Evolutionary conservation across 768 basidiomycete species (phyloP), one percentile per base, ranked within the genome.

Genomic region (Macrolepiota albuminosa): DNA sequence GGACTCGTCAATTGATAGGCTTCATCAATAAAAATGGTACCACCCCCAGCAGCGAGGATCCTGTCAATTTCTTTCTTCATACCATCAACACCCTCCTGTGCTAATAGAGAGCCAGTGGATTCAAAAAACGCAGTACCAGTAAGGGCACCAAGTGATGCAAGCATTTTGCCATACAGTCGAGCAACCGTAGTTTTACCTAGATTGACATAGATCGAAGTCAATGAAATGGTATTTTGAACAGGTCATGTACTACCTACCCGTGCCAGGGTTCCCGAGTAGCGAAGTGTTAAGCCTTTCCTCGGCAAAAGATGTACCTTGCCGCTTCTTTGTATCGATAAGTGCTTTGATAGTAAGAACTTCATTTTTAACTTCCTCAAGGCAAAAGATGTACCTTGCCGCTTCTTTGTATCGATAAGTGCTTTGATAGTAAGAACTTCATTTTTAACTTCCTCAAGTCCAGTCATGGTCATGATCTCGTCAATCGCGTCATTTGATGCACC

Each of bases 1-100:
- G 76, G 72, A 50, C 69, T 75, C 0, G 81, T 78, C 1, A 89
- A 77, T 58, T 87, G 88, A 60, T 89, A 89, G 1, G 88, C 86
- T 65, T 89, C 88, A 63, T 89, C 88, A 33, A 89, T 74, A 67
- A 89, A 89, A 40, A 89, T 77, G 0, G 80, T 74, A 0, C 88
- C 88, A 51, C 88, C 87, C 0, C 86, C 87, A 3, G 73, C 78
- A 1, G 14, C 31, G 10, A 46, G 40, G 11, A 39, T 39, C 8
- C 13, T 7, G 2, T 26, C 5, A 52, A 60, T 43, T 9, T 21
- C 42, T 43, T 43, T 43, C n/a, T 43, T 43, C n/a, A 43, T 43
- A n/a, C 42, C 42, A 43, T 43, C 42, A n/a, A n/a, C 14, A 26
- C 45, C 45, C 4, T 46, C 24, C 6, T 46, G 45, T 24, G 45